phyloP scores from a whole-genome alignment of 2,329 filamentous ascomycete species.

The Bipolaris cookei region DNA sequence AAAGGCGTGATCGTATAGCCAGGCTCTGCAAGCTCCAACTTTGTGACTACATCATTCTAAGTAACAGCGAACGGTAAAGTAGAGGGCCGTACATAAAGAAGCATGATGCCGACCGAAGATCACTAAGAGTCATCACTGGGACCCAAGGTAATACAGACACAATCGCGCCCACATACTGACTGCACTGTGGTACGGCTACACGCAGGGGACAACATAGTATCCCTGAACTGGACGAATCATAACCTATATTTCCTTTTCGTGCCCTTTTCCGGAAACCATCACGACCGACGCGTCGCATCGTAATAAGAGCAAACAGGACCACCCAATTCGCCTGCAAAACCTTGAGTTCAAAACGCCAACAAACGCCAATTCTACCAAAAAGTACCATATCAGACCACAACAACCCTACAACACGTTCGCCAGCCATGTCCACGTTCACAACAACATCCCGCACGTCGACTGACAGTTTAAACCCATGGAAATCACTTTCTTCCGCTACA shows the following conservation, averaged over 20 bases:
- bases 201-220: neutral
- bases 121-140: neutral
- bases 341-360: neutral
- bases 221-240: neutral
- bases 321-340: too few relatives aligned
- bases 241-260: neutral
- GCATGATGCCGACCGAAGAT: neutral
- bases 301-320: neutral
- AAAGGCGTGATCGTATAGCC: conserved; percentile 1
- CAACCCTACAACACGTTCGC: neutral
- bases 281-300: neutral
- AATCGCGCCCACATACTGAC: neutral
- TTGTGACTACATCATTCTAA: too few relatives aligned
- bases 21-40: too few relatives aligned
- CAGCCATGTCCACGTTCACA: conserved; percentile 19
- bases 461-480: conserved; percentile 20
- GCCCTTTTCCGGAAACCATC: neutral
- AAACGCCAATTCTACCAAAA: neutral
- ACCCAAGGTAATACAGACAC: neutral
- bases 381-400: neutral
- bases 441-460: conserved; percentile 29
- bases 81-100: conserved; percentile 7
- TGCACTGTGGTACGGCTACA: neutral
- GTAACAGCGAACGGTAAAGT: neutral
- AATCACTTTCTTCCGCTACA: conserved; percentile 4